phyloP scores from a whole-genome alignment of 768 basidiomycete species.

The Boletus pseudo-olivaceus region DNA sequence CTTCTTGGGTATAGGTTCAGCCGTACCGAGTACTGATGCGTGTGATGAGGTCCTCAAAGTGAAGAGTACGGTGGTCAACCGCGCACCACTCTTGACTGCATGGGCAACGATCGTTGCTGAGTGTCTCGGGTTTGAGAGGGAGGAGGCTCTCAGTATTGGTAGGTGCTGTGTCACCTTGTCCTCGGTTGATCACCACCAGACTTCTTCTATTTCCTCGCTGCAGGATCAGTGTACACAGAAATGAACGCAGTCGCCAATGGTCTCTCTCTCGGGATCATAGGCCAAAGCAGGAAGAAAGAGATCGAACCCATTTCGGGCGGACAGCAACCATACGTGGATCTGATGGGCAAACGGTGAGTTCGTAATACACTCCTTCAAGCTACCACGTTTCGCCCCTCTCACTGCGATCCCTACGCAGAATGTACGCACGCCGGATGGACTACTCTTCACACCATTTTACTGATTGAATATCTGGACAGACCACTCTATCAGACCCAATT shows the following conservation, averaged over 20 bases:
- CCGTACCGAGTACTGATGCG: slow-evolving; percentile 1
- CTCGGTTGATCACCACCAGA: background rate
- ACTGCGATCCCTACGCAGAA: slow-evolving; percentile 22
- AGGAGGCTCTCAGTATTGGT: slow-evolving; percentile 93
- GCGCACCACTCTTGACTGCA: slow-evolving; percentile 92
- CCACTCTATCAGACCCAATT: slow-evolving; percentile 72
- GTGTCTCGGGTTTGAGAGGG: slow-evolving; percentile 77
- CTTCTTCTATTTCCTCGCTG: background rate
- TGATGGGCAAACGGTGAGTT: slow-evolving; percentile 72
- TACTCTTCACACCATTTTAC: background rate
- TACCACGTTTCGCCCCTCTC: background rate
- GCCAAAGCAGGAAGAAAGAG: slow-evolving; percentile 49
- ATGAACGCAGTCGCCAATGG: slow-evolving; percentile 88
- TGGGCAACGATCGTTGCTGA: slow-evolving; percentile 90
- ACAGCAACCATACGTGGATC: slow-evolving; percentile 79
- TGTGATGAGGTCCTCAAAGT: slow-evolving; percentile 49
- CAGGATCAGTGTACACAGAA: slow-evolving; percentile 91
- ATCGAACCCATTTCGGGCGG: slow-evolving; percentile 54
- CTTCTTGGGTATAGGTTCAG: background rate
- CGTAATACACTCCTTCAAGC: background rate
- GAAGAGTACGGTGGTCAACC: slow-evolving; percentile 72
- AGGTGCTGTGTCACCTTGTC: slow-evolving; percentile 14
- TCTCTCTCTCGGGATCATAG: slow-evolving; percentile 74
- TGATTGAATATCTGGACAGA: slow-evolving; percentile 37
- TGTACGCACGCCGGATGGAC: slow-evolving; percentile 33